Conservation (phyloP, 2,329 filamentous ascomycete species). For the Thermomyces lanuginosus region DNA sequence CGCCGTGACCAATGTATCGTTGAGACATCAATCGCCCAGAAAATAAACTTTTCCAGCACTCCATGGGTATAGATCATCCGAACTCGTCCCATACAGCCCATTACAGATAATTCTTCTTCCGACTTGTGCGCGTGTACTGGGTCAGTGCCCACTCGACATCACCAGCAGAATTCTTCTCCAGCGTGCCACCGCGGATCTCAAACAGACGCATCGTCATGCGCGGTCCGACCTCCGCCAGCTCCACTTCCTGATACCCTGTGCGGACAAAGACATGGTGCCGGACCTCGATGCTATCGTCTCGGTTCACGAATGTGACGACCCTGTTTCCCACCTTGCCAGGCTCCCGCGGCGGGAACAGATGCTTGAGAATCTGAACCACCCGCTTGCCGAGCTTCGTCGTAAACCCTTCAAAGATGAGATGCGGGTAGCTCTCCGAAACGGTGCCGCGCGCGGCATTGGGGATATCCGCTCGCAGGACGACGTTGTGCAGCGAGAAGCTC, state of each 20-base stretch:
- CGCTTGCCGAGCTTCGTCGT: conserved; percentile 62
- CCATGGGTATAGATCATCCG: no score
- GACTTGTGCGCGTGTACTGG: conserved; percentile 82
- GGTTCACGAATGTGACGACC: conserved; percentile 86
- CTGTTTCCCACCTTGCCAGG: conserved; percentile 66
- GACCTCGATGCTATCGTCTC: conserved; percentile 75
- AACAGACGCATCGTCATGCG: conserved; percentile 96
- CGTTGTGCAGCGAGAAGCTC: conserved; percentile 81
- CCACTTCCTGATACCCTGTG: conserved; percentile 77
- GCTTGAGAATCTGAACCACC: conserved; percentile 79
- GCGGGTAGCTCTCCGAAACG: conserved; percentile 81
- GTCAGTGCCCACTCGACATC: conserved; percentile 95
- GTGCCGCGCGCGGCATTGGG: conserved; percentile 75
- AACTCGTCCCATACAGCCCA: background rate
- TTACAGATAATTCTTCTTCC: conserved; percentile 89
- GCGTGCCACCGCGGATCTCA: conserved; percentile 76
- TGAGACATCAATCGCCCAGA: no score
- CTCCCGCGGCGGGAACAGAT: conserved; percentile 83
- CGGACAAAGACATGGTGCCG: conserved; percentile 88
- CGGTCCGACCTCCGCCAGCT: conserved; percentile 77
- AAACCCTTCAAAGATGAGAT: conserved; percentile 92
- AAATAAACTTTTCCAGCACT: no score
- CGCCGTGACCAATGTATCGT: no score
- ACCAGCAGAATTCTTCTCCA: conserved; percentile 78
- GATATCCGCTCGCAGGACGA: conserved; percentile 82